Conservation (phyloP, 192 early-diverging fungal species). For the Backusella morwellensis region DNA sequence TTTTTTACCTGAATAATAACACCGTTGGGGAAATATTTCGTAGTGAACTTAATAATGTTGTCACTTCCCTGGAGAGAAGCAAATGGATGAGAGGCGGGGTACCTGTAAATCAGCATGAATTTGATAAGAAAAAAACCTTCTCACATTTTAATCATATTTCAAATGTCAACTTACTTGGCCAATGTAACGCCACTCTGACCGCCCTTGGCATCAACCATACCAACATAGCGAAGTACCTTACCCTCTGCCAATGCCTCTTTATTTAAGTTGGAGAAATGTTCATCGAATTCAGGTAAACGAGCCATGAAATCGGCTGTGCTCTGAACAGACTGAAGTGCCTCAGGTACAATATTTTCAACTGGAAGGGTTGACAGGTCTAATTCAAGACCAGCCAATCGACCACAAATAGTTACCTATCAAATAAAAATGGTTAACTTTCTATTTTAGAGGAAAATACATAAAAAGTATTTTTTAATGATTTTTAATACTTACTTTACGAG, state of each 20-base stretch:
- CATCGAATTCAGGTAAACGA: conserved; percentile 81
- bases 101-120: conserved; percentile 44
- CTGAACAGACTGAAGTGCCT: conserved; percentile 65
- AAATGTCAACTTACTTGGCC: conserved; percentile 45
- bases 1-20: conserved; percentile 78
- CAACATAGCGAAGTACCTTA: conserved; percentile 92
- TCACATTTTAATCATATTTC: background rate
- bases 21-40: conserved; percentile 90
- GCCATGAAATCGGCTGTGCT: conserved; percentile 84
- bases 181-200: conserved; percentile 78
- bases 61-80: conserved; percentile 96
- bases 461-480: background rate
- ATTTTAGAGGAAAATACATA: conserved; percentile 2
- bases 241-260: conserved; percentile 65
- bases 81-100: conserved; percentile 88
- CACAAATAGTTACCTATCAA: conserved; percentile 73
- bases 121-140: conserved; percentile 4
- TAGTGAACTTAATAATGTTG: conserved; percentile 97
- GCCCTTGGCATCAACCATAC: conserved; percentile 68
- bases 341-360: conserved; percentile 97
- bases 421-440: background rate
- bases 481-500: conserved; percentile 77
- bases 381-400: conserved; percentile 82
- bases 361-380: conserved; percentile 74
- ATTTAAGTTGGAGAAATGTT: conserved; percentile 83